Percentiles rank a stretch among this genome's conserved stretches.
phyloP scores from a whole-genome alignment of 1,284 basidiomycete genomes.

The Cryptococcus sp. region DNA sequence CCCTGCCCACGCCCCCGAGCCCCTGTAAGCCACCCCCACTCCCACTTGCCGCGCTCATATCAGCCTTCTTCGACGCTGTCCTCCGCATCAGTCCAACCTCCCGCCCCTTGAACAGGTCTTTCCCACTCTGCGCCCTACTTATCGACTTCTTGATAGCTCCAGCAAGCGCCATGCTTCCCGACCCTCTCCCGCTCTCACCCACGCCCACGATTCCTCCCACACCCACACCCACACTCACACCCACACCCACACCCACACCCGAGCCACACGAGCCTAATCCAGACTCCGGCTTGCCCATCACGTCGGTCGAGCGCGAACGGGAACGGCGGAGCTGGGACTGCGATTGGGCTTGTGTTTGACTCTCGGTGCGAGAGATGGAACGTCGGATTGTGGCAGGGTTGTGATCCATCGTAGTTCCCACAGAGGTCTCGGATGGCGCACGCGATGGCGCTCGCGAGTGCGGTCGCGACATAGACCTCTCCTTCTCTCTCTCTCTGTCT shows the following conservation, averaged over 20 bases:
- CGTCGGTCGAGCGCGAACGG: conserved; percentile 1
- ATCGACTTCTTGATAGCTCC: conserved; percentile 17
- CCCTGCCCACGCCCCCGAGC: conserved; percentile 7
- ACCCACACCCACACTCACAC: no score
- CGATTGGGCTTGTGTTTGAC: not conserved
- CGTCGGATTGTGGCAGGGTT: not conserved
- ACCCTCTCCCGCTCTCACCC: not conserved
- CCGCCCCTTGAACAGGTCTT: conserved; percentile 37
- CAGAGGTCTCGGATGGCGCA: conserved; percentile 3
- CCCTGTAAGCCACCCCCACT: not conserved
- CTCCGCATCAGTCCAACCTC: conserved; percentile 32
- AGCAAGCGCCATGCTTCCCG: not conserved
- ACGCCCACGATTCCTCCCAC: no score
- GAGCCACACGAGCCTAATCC: no score
- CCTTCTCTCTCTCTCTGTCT: conserved; percentile 1
- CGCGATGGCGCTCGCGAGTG: conserved; percentile 10
- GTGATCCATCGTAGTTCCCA: not conserved
- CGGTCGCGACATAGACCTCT: not conserved
- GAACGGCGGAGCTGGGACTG: conserved; percentile 16
- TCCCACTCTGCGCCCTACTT: conserved; percentile 35
- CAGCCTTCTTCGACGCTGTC: conserved; percentile 14
- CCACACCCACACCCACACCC: no score
- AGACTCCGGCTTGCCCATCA: not conserved
- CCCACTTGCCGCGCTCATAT: not conserved
- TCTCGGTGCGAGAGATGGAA: not conserved